These are phyloP conservation scores for Kwoniella europaea DNA, from an alignment of 768 basidiomycete species.

Conservation along the genomic window DNA sequence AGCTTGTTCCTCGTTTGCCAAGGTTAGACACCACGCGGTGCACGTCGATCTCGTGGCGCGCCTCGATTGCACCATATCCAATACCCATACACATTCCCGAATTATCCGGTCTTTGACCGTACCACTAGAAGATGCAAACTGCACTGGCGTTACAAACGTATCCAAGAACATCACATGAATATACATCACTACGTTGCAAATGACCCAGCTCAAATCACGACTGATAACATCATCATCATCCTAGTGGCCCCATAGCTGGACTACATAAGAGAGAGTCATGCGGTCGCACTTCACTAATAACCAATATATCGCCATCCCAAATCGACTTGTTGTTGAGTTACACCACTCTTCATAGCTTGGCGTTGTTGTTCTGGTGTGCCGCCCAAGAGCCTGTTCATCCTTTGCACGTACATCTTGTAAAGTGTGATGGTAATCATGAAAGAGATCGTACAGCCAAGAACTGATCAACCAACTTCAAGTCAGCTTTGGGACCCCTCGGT, in stretches of 20 bases:
- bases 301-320: constrained; percentile 39
- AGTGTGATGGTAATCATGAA: constrained; percentile 40
- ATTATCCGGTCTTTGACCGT: neutral
- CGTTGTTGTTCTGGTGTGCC: constrained; percentile 22
- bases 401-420: constrained; percentile 42
- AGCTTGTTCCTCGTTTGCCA: neutral
- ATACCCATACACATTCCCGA: neutral
- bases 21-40: neutral
- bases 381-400: constrained; percentile 42
- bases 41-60: neutral
- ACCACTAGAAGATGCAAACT: neutral
- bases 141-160: no score
- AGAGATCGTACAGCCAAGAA: constrained; percentile 35
- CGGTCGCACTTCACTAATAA: constrained; percentile 3
- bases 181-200: neutral
- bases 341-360: constrained; percentile 31
- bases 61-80: neutral
- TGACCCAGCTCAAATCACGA: neutral
- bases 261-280: neutral
- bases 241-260: neutral
- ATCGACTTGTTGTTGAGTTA: constrained; percentile 40
- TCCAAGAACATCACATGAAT: no score
- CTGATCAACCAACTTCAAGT: neutral
- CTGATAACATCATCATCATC: neutral
- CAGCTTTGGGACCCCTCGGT: neutral